A percentile compares a stretch with the other conserved stretches of the same genome.
phyloP scores from a whole-genome alignment of 1,139 yeast genomes.

The Yamadazyma mexicana region DNA sequence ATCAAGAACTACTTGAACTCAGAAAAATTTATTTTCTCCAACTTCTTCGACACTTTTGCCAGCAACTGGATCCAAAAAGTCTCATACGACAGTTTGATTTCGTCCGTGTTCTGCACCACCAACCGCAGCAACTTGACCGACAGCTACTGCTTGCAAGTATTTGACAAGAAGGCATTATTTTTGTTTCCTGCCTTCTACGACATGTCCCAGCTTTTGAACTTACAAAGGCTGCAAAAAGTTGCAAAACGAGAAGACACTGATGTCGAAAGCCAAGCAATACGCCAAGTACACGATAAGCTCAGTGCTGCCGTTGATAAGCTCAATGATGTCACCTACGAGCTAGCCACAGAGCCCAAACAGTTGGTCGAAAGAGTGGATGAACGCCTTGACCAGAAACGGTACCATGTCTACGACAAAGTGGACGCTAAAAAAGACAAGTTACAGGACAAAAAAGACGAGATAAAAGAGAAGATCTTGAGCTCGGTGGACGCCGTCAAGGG shows the following conservation, averaged over 20 bases:
- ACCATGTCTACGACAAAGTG: conserved; percentile 15
- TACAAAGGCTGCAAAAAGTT: not conserved
- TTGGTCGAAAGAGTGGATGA: conserved; percentile 22
- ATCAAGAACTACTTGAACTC: conserved; percentile 22
- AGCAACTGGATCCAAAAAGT: conserved; percentile 35
- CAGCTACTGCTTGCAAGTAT: conserved; percentile 41
- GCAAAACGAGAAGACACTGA: conserved; percentile 7
- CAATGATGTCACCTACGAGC: conserved; percentile 20
- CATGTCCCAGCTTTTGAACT: conserved; percentile 7
- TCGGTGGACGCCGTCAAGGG: conserved; percentile 1
- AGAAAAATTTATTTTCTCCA: conserved; percentile 20
- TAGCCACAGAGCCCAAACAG: conserved; percentile 22
- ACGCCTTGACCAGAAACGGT: conserved; percentile 19
- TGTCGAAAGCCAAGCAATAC: conserved; percentile 18
- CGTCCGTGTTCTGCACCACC: conserved; percentile 44
- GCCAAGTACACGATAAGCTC: conserved; percentile 24
- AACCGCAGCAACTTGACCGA: conserved; percentile 18
- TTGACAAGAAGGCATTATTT: conserved; percentile 23
- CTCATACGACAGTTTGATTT: conserved; percentile 32
- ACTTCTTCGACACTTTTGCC: conserved; percentile 44
- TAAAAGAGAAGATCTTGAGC: conserved; percentile 7
- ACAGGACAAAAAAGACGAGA: conserved; percentile 13
- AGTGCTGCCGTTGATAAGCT: conserved; percentile 18
- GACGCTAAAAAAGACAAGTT: conserved; percentile 16
- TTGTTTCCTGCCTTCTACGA: conserved; percentile 32